Percentiles rank a stretch among this genome's conserved stretches.
These are phyloP conservation scores for Chytriomyces sp. DNA, from an alignment of 192 early-diverging fungal species.

Conservation along the genomic window DNA sequence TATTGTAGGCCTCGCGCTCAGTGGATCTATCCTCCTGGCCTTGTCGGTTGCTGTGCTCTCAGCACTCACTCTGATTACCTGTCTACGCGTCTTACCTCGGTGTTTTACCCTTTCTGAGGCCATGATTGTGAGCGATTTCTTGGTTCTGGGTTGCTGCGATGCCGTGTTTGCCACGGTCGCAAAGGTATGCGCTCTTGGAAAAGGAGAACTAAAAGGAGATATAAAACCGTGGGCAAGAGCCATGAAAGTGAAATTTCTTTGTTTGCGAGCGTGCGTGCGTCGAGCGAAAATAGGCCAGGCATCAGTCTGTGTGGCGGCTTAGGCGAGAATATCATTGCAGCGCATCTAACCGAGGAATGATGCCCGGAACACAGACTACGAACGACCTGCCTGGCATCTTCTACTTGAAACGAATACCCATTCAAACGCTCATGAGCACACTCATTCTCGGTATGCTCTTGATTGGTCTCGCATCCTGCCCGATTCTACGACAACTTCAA, in stretches of 20 bases:
- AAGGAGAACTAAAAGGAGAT: not conserved
- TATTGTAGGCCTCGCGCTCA: not conserved
- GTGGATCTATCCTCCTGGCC: not conserved
- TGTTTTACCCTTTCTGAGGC: slow-evolving; percentile 73
- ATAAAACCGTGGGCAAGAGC: no score
- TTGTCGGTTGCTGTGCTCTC: not conserved
- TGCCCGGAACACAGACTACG: no score
- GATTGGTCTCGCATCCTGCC: slow-evolving; percentile 58
- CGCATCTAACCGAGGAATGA: no score
- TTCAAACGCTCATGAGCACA: slow-evolving; percentile 58
- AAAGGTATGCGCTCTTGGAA: slow-evolving; percentile 34
- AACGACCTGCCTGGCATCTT: slow-evolving; percentile 32
- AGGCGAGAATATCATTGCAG: no score
- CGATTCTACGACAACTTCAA: slow-evolving; percentile 51
- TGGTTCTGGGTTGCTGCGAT: slow-evolving; percentile 55
- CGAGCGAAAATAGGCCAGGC: not conserved
- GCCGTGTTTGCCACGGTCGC: slow-evolving; percentile 43
- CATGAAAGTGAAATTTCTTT: not conserved
- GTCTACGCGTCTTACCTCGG: not conserved
- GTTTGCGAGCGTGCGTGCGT: not conserved
- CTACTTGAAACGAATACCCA: slow-evolving; percentile 29
- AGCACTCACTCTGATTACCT: not conserved
- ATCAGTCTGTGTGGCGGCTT: not conserved
- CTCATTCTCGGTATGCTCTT: slow-evolving; percentile 71
- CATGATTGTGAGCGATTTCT: slow-evolving; percentile 58